phyloP scores from a whole-genome alignment of 768 basidiomycete genomes.

The Amanita jacksonii region DNA sequence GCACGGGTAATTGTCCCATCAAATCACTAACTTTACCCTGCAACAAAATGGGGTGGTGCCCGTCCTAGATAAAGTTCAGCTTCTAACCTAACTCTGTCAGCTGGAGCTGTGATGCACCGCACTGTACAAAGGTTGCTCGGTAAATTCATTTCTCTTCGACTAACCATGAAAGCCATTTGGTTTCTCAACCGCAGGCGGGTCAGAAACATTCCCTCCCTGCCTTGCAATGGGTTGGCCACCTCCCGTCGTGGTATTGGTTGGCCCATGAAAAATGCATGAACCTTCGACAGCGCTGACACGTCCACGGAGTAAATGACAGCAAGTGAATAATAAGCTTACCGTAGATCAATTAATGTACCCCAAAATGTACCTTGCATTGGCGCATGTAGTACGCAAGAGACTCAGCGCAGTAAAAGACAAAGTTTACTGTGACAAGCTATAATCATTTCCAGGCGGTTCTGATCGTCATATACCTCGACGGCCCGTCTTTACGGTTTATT shows the following conservation, averaged over 20 bases:
- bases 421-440: too few relatives aligned
- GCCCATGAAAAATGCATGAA: slow-evolving; percentile 20
- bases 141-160: background rate
- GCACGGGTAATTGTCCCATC: too few relatives aligned
- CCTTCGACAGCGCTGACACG: slow-evolving; percentile 13
- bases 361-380: slow-evolving; percentile 9
- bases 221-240: slow-evolving; percentile 15
- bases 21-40: too few relatives aligned
- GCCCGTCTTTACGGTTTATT: slow-evolving; percentile 13
- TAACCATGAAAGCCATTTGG: background rate
- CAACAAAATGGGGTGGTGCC: too few relatives aligned
- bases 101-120: too few relatives aligned
- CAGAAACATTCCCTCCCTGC: slow-evolving; percentile 13
- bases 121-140: too few relatives aligned
- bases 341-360: slow-evolving; percentile 12
- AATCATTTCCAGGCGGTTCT: slow-evolving; percentile 14
- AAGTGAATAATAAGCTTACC: slow-evolving; percentile 13
- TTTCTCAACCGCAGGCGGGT: slow-evolving; percentile 5
- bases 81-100: slow-evolving; percentile 5
- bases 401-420: too few relatives aligned
- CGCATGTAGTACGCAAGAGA: too few relatives aligned
- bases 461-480: slow-evolving; percentile 9
- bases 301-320: slow-evolving; percentile 13
- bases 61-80: too few relatives aligned
- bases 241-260: slow-evolving; percentile 22